Percentiles rank a stretch among this genome's conserved stretches.
Conservation (phyloP, 345 rosid species). For the Syzygium jambos region DNA sequence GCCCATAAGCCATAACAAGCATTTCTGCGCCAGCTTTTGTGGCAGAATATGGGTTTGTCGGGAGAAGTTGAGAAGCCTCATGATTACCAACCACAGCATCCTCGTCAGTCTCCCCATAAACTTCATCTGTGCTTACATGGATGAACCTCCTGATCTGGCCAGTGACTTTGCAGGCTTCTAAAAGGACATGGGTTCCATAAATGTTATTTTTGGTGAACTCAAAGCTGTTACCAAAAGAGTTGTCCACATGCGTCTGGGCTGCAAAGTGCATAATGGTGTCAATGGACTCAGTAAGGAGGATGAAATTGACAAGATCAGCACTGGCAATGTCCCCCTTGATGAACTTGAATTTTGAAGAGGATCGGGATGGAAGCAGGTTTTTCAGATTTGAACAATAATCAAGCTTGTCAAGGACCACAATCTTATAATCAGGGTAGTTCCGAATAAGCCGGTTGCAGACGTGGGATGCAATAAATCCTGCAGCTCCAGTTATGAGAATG, state of each 20-base stretch:
- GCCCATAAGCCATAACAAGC: slow-evolving; percentile 48
- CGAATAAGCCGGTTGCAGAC: slow-evolving; percentile 43
- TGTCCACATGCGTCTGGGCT: slow-evolving; percentile 43
- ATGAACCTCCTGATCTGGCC: slow-evolving; percentile 41
- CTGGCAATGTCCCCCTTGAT: slow-evolving; percentile 42
- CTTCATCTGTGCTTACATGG: slow-evolving; percentile 46
- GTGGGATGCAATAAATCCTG: slow-evolving; percentile 46
- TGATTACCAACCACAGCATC: slow-evolving; percentile 44
- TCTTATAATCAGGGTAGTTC: slow-evolving; percentile 40
- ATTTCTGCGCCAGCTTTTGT: slow-evolving; percentile 46
- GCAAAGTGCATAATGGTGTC: slow-evolving; percentile 51
- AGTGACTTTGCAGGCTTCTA: slow-evolving; percentile 45
- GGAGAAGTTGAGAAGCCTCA: slow-evolving; percentile 43
- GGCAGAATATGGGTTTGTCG: slow-evolving; percentile 42
- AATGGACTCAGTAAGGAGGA: slow-evolving; percentile 37
- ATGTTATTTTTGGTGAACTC: slow-evolving; percentile 46
- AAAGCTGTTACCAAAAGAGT: slow-evolving; percentile 41
- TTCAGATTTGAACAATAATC: slow-evolving; percentile 41
- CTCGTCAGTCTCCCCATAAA: slow-evolving; percentile 42
- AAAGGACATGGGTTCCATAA: slow-evolving; percentile 39
- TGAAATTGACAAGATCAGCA: slow-evolving; percentile 43
- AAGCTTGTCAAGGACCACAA: slow-evolving; percentile 40
- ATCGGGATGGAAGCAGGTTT: slow-evolving; percentile 30
- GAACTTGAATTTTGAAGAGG: slow-evolving; percentile 34
- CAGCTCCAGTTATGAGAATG: slow-evolving; percentile 43